Evolutionary conservation across 2,329 filamentous ascomycete species (phyloP).

Genomic region (Zalaria sp.): DNA sequence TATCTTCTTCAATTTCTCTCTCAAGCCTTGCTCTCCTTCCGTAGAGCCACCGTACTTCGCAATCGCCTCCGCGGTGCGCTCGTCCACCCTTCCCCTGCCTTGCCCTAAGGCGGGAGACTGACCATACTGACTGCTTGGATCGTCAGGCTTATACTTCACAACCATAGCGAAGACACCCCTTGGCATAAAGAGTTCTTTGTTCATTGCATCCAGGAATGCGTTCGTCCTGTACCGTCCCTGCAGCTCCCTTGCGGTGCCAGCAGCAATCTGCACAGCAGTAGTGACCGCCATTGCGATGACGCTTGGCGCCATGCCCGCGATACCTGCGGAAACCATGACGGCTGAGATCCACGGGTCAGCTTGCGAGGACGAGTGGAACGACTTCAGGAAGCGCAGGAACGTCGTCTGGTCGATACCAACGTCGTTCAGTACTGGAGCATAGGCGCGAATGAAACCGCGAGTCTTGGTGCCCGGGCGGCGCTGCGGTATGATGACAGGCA

Average conservation of each 20-base stretch:
- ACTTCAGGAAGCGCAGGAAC: slow-evolving; percentile 32
- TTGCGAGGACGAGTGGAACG: slow-evolving; percentile 33
- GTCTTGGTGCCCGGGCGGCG: slow-evolving; percentile 33
- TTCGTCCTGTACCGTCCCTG: slow-evolving; percentile 30
- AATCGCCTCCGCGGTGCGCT: no score
- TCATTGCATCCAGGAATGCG: slow-evolving; percentile 41
- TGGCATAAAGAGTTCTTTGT: slow-evolving; percentile 42
- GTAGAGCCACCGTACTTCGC: no score
- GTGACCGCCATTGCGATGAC: slow-evolving; percentile 29
- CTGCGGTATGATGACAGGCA: slow-evolving; percentile 38
- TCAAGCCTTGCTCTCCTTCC: no score
- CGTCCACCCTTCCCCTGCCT: no score
- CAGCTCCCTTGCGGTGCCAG: slow-evolving; percentile 27
- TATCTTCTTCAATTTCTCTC: no score
- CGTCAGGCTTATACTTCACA: slow-evolving; percentile 23
- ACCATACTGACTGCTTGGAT: no score
- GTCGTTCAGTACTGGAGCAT: slow-evolving; percentile 33
- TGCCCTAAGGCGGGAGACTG: no score
- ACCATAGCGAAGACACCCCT: slow-evolving; percentile 41
- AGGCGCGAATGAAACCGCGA: slow-evolving; percentile 40
- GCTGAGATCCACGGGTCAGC: slow-evolving; percentile 18
- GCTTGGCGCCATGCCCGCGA: slow-evolving; percentile 24
- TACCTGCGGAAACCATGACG: slow-evolving; percentile 18
- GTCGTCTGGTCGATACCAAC: slow-evolving; percentile 33
- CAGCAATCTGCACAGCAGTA: slow-evolving; percentile 28